A percentile compares a stretch with the other conserved stretches of the same genome.
Evolutionary conservation across 129 eudicot species (phyloP).

Genomic region (Daucus carota): DH1_v3.0 NC_030387.2:19014501-19015000

Average conservation of each 20-base stretch:
- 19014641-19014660: too few relatives aligned
- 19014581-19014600: too few relatives aligned
- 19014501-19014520: too few relatives aligned
- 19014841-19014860: conserved; percentile 48
- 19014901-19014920: background rate
- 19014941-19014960: background rate
- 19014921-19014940: background rate
- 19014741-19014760: background rate
- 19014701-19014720: background rate
- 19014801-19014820: conserved; percentile 52
- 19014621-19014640: too few relatives aligned
- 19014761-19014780: conserved; percentile 22
- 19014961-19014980: background rate
- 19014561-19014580: too few relatives aligned
- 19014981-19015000: too few relatives aligned
- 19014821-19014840: conserved; percentile 96
- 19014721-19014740: background rate
- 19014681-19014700: too few relatives aligned
- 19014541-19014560: too few relatives aligned
- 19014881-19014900: background rate
- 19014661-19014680: too few relatives aligned
- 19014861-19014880: background rate
- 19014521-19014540: too few relatives aligned
- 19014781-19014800: conserved; percentile 32
- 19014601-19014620: too few relatives aligned